These are phyloP conservation scores for Fusarium sulawesiense DNA, from an alignment of 2,329 filamentous ascomycete species.

Conservation along the genomic window DNA sequence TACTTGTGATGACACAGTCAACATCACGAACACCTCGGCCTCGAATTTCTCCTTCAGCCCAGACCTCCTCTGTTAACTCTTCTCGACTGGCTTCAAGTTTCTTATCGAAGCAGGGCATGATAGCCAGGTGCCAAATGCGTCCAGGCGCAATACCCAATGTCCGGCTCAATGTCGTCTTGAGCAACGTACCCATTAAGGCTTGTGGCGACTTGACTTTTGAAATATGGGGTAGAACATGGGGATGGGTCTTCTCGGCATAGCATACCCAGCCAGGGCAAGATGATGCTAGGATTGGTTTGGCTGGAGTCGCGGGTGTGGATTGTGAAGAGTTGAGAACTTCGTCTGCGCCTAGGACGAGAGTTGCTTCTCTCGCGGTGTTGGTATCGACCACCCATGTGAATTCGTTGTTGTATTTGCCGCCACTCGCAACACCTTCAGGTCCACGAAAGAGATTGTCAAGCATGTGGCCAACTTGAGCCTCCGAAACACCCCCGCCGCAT, in stretches of 20 bases:
- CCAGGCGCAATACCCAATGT: conserved; percentile 77
- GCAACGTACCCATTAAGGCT: conserved; percentile 86
- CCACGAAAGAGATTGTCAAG: conserved; percentile 81
- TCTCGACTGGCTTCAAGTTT: conserved; percentile 95
- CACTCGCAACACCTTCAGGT: conserved; percentile 72
- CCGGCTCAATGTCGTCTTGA: conserved; percentile 86
- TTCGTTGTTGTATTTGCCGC: conserved; percentile 77
- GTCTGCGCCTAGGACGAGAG: conserved; percentile 81
- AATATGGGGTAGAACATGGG: conserved; percentile 89
- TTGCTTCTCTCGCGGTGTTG: conserved; percentile 82
- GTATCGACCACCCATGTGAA: conserved; percentile 95
- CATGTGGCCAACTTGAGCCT: conserved; percentile 81
- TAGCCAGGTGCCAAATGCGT: conserved; percentile 90
- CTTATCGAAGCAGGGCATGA: conserved; percentile 99
- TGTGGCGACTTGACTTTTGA: conserved; percentile 94
- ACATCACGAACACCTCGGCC: conserved; percentile 80
- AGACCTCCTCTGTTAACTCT: conserved; percentile 86
- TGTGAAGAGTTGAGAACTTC: conserved; percentile 66
- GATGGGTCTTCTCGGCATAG: conserved; percentile 98
- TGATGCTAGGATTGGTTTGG: conserved; percentile 80
- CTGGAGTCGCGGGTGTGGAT: conserved; percentile 34
- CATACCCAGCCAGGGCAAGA: conserved; percentile 98
- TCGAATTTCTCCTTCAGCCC: conserved; percentile 66
- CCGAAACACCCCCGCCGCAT: conserved; percentile 76
- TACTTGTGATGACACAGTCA: conserved; percentile 97